These are phyloP conservation scores for Xanthoconium stramineum DNA, from an alignment of 768 basidiomycete genomes.

Conservation along the genomic window DNA sequence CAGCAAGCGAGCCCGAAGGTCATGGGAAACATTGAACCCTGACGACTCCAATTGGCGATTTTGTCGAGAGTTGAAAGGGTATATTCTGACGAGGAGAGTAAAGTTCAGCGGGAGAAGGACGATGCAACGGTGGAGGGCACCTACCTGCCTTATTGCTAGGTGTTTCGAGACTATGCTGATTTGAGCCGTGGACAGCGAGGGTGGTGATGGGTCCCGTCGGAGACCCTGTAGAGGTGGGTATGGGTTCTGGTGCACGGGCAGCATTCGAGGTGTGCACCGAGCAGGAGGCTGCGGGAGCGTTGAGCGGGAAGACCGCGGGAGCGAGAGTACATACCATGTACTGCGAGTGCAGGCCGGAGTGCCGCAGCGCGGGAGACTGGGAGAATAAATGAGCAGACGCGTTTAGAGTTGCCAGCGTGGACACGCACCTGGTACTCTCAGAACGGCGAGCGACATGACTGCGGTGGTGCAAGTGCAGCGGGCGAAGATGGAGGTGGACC, in stretches of 20 bases:
- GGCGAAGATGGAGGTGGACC: neutral
- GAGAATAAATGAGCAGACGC: slow-evolving; percentile 21
- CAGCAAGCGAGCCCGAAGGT: slow-evolving; percentile 98
- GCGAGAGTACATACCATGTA: slow-evolving; percentile 35
- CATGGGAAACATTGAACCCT: slow-evolving; percentile 99
- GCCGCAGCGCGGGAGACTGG: slow-evolving; percentile 37
- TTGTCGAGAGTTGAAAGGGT: slow-evolving; percentile 96
- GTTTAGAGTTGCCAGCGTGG: slow-evolving; percentile 30
- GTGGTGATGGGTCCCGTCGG: slow-evolving; percentile 58
- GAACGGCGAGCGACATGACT: slow-evolving; percentile 43
- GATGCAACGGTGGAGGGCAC: slow-evolving; percentile 13
- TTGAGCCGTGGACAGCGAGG: slow-evolving; percentile 74
- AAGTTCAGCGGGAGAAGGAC: neutral
- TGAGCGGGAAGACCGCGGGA: slow-evolving; percentile 6
- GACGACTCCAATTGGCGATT: slow-evolving; percentile 94
- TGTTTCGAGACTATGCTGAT: slow-evolving; percentile 81
- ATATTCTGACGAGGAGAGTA: slow-evolving; percentile 61
- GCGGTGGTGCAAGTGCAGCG: neutral
- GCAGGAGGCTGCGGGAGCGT: slow-evolving; percentile 41
- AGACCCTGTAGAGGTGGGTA: slow-evolving; percentile 43
- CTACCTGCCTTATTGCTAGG: slow-evolving; percentile 88
- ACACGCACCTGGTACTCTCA: slow-evolving; percentile 35
- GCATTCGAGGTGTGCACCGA: slow-evolving; percentile 54
- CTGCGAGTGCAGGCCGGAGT: slow-evolving; percentile 43
- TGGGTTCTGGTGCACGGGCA: slow-evolving; percentile 37